These are phyloP conservation scores for Alternaria brassicicola DNA, from an alignment of 2,329 filamentous ascomycete species.

Conservation along the genomic window DNA sequence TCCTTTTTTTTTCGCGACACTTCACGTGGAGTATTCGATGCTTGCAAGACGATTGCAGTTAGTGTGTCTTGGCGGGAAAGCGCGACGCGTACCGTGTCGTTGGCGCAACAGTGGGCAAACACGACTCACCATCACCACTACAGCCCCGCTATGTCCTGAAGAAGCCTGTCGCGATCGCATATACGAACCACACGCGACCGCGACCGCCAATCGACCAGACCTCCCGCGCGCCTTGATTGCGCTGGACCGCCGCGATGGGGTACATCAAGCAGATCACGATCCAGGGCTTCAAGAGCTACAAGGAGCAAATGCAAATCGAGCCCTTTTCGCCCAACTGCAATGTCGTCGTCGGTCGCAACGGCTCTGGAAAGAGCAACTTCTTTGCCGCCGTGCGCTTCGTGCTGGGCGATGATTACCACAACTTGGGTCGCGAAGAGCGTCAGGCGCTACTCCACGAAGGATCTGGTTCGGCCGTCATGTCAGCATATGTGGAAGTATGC, in stretches of 20 bases:
- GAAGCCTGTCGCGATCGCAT: constrained; percentile 19
- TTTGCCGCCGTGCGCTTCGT: constrained; percentile 99
- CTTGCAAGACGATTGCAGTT: neutral
- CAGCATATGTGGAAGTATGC: constrained; percentile 98
- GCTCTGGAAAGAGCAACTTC: constrained; percentile 99
- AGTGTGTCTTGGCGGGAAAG: constrained; percentile 22
- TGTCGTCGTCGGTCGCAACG: constrained; percentile 98
- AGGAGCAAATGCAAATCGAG: constrained; percentile 98
- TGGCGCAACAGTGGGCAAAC: constrained; percentile 18
- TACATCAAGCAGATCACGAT: constrained; percentile 99
- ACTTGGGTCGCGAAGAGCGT: constrained; percentile 94
- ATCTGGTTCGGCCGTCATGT: constrained; percentile 96
- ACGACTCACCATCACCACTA: constrained; percentile 12
- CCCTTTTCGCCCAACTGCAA: constrained; percentile 97
- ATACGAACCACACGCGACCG: constrained; percentile 1
- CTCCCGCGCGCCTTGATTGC: constrained; percentile 1
- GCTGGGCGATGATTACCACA: constrained; percentile 94
- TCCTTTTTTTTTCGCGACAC: neutral
- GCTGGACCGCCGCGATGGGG: constrained; percentile 37
- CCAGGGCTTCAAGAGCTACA: constrained; percentile 99
- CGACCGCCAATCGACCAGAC: neutral
- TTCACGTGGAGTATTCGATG: neutral
- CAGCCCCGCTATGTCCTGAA: constrained; percentile 28
- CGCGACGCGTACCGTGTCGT: constrained; percentile 36
- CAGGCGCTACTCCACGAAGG: constrained; percentile 97